These are phyloP conservation scores for Leccinum angustisporum DNA, from an alignment of 1,284 basidiomycete genomes.

Conservation along the genomic window DNA sequence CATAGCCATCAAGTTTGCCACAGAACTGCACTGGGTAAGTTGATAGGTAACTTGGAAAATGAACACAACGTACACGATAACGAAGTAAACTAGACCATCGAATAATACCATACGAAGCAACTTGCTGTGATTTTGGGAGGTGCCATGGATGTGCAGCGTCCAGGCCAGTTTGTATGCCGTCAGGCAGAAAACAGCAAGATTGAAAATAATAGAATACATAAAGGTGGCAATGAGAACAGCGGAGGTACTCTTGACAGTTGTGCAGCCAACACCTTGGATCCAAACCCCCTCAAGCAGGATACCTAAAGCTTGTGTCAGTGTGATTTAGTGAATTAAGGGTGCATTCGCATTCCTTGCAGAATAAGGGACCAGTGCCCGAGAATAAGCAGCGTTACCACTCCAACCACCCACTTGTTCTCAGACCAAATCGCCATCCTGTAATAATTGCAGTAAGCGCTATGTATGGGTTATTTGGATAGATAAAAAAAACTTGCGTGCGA, in stretches of 20 bases:
- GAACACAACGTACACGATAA: constrained; percentile 37
- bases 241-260: constrained; percentile 39
- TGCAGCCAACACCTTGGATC: constrained; percentile 36
- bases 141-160: constrained; percentile 21
- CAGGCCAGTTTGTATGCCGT: constrained; percentile 37
- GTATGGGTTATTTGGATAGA: too few relatives aligned
- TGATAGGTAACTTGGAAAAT: constrained; percentile 8
- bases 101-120: constrained; percentile 34
- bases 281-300: constrained; percentile 40
- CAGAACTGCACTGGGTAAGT: constrained; percentile 23
- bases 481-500: constrained; percentile 28
- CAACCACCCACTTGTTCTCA: constrained; percentile 33
- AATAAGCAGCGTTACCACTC: too few relatives aligned
- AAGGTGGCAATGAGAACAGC: constrained; percentile 44
- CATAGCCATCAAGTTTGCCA: constrained; percentile 37
- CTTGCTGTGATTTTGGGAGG: constrained; percentile 17
- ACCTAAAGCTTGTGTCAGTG: constrained; percentile 27
- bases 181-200: constrained; percentile 43
- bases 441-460: constrained; percentile 4
- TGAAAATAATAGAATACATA: constrained; percentile 49
- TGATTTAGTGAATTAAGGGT: background rate
- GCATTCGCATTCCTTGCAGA: constrained; percentile 28
- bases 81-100: constrained; percentile 35
- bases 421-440: constrained; percentile 37
- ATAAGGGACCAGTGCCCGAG: constrained; percentile 39